Conservation (phyloP, 2,329 filamentous ascomycete genomes). For the Botryosphaeria dothidea region DNA sequence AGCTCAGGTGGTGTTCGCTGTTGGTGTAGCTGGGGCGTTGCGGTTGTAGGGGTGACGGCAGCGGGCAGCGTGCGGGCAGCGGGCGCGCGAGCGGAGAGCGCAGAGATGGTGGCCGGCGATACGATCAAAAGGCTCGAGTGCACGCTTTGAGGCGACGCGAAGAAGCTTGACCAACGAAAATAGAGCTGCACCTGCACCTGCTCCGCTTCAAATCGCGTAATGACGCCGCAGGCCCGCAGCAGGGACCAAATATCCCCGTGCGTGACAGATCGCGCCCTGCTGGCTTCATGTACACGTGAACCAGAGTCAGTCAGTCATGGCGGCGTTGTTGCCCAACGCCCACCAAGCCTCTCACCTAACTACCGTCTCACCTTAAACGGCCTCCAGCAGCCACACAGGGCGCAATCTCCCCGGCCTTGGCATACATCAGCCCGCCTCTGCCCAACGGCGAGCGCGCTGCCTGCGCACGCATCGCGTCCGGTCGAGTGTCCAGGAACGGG, state of each 20-base stretch:
- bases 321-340: slow-evolving; percentile 16
- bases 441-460: background rate
- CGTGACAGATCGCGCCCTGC: slow-evolving; percentile 11
- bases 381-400: background rate
- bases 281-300: slow-evolving; percentile 15
- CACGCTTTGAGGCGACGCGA: slow-evolving; percentile 11
- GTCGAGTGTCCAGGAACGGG: slow-evolving; percentile 5
- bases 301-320: slow-evolving; percentile 6
- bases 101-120: slow-evolving; percentile 17
- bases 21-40: background rate
- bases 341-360: background rate
- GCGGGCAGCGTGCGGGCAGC: background rate
- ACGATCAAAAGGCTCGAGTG: slow-evolving; percentile 10
- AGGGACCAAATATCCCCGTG: slow-evolving; percentile 11
- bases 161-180: slow-evolving; percentile 17
- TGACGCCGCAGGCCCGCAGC: slow-evolving; percentile 1
- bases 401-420: slow-evolving; percentile 11
- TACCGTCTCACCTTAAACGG: background rate
- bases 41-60: slow-evolving; percentile 15
- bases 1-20: background rate
- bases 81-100: slow-evolving; percentile 15
- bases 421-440: background rate
- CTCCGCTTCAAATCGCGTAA: slow-evolving; percentile 17
- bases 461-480: background rate
- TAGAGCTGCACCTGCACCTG: slow-evolving; percentile 12